A percentile compares a stretch with the other conserved stretches of the same genome.
Evolutionary conservation across 306 rosid species (phyloP).

Genomic region (Hippophae tibetana): DNA sequence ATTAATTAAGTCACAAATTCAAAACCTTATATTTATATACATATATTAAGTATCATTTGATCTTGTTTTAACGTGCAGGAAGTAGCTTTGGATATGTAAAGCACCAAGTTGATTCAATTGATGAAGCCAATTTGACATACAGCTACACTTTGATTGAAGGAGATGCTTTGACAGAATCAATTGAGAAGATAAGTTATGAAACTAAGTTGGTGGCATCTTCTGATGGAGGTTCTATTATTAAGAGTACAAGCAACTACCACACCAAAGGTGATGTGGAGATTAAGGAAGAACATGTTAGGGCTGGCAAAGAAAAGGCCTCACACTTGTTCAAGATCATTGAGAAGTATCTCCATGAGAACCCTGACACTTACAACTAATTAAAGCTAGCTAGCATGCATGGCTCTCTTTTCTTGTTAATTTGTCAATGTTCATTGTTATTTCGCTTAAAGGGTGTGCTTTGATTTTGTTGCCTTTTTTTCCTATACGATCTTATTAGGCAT

Average conservation of each 20-base stretch:
- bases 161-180: constrained; percentile 20
- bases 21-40: background rate
- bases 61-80: constrained; percentile 14
- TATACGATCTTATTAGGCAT: too few relatives aligned
- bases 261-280: constrained; percentile 23
- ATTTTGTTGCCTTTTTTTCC: background rate
- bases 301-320: constrained; percentile 28
- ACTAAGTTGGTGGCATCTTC: constrained; percentile 27
- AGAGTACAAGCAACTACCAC: constrained; percentile 27
- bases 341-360: constrained; percentile 29
- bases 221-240: constrained; percentile 37
- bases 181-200: constrained; percentile 37
- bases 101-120: constrained; percentile 32
- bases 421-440: background rate
- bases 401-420: background rate
- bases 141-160: constrained; percentile 42
- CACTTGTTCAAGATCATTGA: constrained; percentile 39
- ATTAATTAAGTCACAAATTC: background rate
- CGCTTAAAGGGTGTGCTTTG: constrained; percentile 6
- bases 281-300: constrained; percentile 24
- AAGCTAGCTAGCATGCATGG: background rate
- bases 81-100: constrained; percentile 21
- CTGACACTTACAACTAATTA: constrained; percentile 25
- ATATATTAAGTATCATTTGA: too few relatives aligned
- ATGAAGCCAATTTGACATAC: constrained; percentile 21